These are phyloP conservation scores for Lactifluus rugatus DNA, from an alignment of 768 basidiomycete species.

Conservation along the genomic window DNA sequence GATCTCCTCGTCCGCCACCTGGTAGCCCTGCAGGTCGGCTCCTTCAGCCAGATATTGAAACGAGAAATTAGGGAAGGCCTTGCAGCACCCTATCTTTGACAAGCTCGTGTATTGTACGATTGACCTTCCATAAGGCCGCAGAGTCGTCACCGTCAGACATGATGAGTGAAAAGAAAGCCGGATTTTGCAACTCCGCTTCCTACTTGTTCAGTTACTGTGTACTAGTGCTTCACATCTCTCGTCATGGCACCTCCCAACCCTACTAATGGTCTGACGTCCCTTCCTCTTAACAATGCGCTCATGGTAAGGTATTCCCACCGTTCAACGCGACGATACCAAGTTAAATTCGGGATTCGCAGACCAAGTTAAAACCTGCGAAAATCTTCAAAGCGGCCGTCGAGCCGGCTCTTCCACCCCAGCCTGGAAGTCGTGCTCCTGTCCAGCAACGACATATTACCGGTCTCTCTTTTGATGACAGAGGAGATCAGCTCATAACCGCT, in stretches of 20 bases:
- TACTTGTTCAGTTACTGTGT: background rate
- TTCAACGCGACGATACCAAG: background rate
- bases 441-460: conserved; percentile 65
- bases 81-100: conserved; percentile 81
- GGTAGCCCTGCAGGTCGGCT: conserved; percentile 61
- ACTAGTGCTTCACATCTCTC: background rate
- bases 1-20: conserved; percentile 91
- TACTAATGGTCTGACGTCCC: conserved; percentile 1
- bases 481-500: conserved; percentile 77
- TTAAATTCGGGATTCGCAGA: conserved; percentile 30
- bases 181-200: conserved; percentile 57
- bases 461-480: conserved; percentile 83
- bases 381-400: conserved; percentile 79
- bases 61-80: conserved; percentile 6
- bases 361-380: conserved; percentile 77
- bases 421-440: conserved; percentile 30
- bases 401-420: conserved; percentile 39
- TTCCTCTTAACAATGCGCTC: conserved; percentile 23
- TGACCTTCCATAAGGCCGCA: conserved; percentile 91
- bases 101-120: conserved; percentile 92
- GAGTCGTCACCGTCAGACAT: conserved; percentile 74
- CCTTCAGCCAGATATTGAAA: conserved; percentile 22
- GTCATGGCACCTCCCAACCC: conserved; percentile 13
- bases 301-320: conserved; percentile 24
- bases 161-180: conserved; percentile 22